A percentile compares a stretch with the other conserved stretches of the same genome.
phyloP scores from a whole-genome alignment of 805 yeast genomes.

The Cyberlindnera subsufficiens region DNA sequence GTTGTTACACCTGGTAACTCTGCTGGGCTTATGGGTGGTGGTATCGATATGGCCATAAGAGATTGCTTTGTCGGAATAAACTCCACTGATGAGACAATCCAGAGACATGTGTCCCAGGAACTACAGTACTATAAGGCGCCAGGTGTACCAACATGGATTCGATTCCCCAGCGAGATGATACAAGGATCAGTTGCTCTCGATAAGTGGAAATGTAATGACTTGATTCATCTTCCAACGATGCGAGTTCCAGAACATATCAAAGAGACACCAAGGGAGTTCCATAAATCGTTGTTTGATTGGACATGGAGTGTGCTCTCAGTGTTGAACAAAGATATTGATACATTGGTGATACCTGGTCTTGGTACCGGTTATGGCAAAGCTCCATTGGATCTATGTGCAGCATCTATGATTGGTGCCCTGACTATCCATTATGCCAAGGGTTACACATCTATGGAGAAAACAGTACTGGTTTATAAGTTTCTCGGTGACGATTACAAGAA shows the following conservation, averaged over 20 bases:
- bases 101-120: constrained; percentile 16
- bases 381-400: constrained; percentile 26
- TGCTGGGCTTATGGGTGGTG: constrained; percentile 35
- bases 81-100: constrained; percentile 17
- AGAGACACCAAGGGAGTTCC: constrained; percentile 5
- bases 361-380: constrained; percentile 36
- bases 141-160: constrained; percentile 23
- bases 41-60: constrained; percentile 32
- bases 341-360: constrained; percentile 30
- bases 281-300: constrained; percentile 30
- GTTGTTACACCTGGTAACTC: constrained; percentile 38
- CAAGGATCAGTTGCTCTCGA: constrained; percentile 21
- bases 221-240: constrained; percentile 37
- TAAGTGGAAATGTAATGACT: constrained; percentile 24
- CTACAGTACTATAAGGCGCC: constrained; percentile 26
- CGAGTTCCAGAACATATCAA: constrained; percentile 25
- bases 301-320: constrained; percentile 30
- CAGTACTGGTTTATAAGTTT: constrained; percentile 4
- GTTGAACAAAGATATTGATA: constrained; percentile 2
- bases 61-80: constrained; percentile 20
- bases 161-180: constrained; percentile 15
- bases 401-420: constrained; percentile 32
- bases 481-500: constrained; percentile 6
- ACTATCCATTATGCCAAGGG: constrained; percentile 16
- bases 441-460: constrained; percentile 3